Percentiles rank a stretch among this genome's conserved stretches.
These are phyloP conservation scores for Aspergillus versicolor DNA, from an alignment of 2,329 filamentous ascomycete genomes.

Conservation along the genomic window DNA sequence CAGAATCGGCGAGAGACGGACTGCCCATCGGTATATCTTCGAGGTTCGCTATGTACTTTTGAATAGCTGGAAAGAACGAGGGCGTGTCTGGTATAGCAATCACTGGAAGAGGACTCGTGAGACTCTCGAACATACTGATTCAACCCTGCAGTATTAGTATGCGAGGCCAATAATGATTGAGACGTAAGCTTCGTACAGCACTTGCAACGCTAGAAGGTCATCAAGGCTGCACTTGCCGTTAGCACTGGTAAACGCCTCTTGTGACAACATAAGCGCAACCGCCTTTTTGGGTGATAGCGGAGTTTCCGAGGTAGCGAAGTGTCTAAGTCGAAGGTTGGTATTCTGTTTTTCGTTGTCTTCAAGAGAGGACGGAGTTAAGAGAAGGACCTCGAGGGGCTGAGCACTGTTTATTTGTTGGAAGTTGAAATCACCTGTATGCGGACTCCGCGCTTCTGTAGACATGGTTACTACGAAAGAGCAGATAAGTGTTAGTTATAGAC, in stretches of 20 bases:
- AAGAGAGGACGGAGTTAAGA: constrained; percentile 22
- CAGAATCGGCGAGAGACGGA: constrained; percentile 12
- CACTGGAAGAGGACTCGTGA: constrained; percentile 22
- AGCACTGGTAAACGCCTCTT: constrained; percentile 20
- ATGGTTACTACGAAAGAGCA: not conserved
- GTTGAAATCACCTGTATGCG: constrained; percentile 21
- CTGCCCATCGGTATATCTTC: constrained; percentile 21
- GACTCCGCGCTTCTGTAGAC: constrained; percentile 14
- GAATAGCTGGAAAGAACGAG: constrained; percentile 20
- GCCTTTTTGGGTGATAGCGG: constrained; percentile 9
- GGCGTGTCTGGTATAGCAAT: constrained; percentile 33
- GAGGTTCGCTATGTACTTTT: constrained; percentile 37
- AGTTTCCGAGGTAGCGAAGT: constrained; percentile 9
- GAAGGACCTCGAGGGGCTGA: constrained; percentile 18
- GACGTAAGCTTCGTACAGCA: constrained; percentile 19
- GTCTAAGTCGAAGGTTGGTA: constrained; percentile 19
- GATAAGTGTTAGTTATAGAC: not conserved
- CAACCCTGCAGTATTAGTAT: not conserved
- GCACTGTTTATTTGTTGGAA: constrained; percentile 8
- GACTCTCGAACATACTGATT: constrained; percentile 22
- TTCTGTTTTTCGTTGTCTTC: constrained; percentile 14
- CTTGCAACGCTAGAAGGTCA: constrained; percentile 24
- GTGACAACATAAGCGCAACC: constrained; percentile 25
- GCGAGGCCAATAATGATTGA: not conserved
- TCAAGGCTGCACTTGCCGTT: constrained; percentile 19